Base-by-base conservation (phyloP, 2,329 filamentous ascomycete genomes). In the Tricladium varicosporioides region DNA sequence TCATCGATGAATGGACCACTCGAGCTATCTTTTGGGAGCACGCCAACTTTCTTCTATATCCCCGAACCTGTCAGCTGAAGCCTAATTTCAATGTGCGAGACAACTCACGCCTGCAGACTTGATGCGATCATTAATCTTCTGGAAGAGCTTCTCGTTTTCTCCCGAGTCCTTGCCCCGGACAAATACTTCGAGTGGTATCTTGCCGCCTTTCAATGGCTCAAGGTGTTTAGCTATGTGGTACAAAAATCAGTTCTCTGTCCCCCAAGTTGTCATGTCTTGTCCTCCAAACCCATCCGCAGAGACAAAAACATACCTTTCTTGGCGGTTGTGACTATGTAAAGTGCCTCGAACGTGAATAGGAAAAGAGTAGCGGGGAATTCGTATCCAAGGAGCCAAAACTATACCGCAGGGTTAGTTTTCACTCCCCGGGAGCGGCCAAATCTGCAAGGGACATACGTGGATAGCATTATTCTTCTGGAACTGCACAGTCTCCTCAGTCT, bases 331-430 rank as follows among this genome's bases (percentile, higher is more conserved):
- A 99, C 86, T 58, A 97, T 88, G 75, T 94, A 95, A 67, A 97
- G 80, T 48, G 86, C 85, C 60, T 97, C 94, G 60, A 87, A 78
- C 1, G 93, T 97, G 72, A 99, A 86, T 52, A 99, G 82, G 80
- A 99, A 91, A 62, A 99, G 80, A 0, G 94, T 99, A 42, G 93
- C 92, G 33, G 94, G 94, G 70, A 99, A 99, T 74, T 99, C 94
- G 79, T 99, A 99, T 68, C 94, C 94, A 61, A 99, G 84, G 54
- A 99, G 82, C 95, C 95, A 99, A 75, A 97, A 96, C 92, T 97
- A 64, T 44, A 60, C 65, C 49, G 51, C 15, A 52, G 48, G 19
- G 36, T 66, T 49, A 63, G 63, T 47, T 46, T 45, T 43, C 32
- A 10, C 13, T 44, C 19, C 27, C 4, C 18, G 13, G 48, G 14